Percentiles rank a stretch among this genome's conserved stretches.
Conservation (phyloP, 2,329 filamentous ascomycete species). For the Thielaviopsis punctulata region DNA sequence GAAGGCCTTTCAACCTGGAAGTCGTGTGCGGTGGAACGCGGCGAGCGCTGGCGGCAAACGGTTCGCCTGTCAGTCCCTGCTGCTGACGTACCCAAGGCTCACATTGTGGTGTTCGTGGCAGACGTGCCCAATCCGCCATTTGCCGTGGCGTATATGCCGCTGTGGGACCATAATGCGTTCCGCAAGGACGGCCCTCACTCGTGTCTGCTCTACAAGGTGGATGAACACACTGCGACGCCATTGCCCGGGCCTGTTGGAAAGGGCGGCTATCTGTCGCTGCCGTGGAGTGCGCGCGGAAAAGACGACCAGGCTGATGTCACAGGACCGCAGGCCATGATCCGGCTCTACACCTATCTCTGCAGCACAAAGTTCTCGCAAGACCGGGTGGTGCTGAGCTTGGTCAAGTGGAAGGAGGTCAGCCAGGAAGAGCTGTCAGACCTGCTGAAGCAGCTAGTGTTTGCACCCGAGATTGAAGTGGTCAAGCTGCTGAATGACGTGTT, state of each 20-base stretch:
- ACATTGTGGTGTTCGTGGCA: conserved; percentile 78
- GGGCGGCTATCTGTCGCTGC: conserved; percentile 72
- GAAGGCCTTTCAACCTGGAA: conserved; percentile 71
- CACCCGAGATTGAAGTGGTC: conserved; percentile 93
- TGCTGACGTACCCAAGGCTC: conserved; percentile 62
- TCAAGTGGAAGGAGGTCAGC: conserved; percentile 70
- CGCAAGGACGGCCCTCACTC: conserved; percentile 69
- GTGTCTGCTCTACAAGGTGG: conserved; percentile 73
- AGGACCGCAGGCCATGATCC: conserved; percentile 63
- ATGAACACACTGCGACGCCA: conserved; percentile 66
- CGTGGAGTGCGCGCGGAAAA: conserved; percentile 56
- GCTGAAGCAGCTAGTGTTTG: conserved; percentile 72
- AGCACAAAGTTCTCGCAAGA: conserved; percentile 93
- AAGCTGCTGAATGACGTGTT: conserved; percentile 83
- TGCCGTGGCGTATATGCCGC: conserved; percentile 77
- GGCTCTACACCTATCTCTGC: conserved; percentile 72
- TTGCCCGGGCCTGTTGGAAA: conserved; percentile 47
- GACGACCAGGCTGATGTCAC: conserved; percentile 58
- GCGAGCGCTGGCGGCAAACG: conserved; percentile 75
- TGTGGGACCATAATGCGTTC: conserved; percentile 88
- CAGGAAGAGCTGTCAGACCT: conserved; percentile 55
- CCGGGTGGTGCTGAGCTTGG: conserved; percentile 61
- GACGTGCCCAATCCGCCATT: conserved; percentile 80
- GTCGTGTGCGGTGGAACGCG: conserved; percentile 62
- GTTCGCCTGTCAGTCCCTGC: conserved; percentile 64